Base-by-base conservation (phyloP, 768 basidiomycete genomes). In the Lactarius trivialis region DNA sequence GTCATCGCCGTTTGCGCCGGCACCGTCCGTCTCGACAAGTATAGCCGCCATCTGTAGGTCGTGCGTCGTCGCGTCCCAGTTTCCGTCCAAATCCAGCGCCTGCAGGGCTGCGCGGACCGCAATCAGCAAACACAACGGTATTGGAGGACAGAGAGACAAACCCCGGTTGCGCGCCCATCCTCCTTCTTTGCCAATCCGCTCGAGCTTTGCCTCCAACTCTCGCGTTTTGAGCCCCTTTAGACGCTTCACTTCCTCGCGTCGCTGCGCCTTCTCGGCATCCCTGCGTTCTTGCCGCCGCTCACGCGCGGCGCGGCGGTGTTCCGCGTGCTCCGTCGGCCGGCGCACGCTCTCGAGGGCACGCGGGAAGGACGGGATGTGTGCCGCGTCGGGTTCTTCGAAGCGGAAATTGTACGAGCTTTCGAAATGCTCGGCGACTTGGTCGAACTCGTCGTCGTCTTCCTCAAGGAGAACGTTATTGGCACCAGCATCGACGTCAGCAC, bases 381-480 rank as follows among this genome's bases (percentile, higher is more conserved):
- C 78, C 2, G 86, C 86, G 33, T 83, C 84, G 37, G 91, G 89
- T 74, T 99, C 96, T 73, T 99, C 96, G 72, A 93, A 99, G 57
- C 97, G 85, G 76, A 97, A 97, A 73, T 98, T 98, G 76, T 98
- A 99, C 17, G 89, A 90, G n/a, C 84, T 85, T 76, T 99, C 97
- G 67, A 98, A 99, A 49, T 84, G 83, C 32, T 97, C 95, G 6
- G 86, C 89, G 65, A 91, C 85, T 49, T 96, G 92, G 58, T 97
- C 93, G 68, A 97, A 97, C 19, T 89, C 82, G 37, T 86, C 82
- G 33, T 86, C 84, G 7, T 89, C 87, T 11, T 87, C 83, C 9
- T 79, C 73, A 1, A 77, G 75, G 0, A 70, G 71, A 15, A 65
- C 69, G 17, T 67, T 65, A 28, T 70, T 71, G 51, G 71, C 74